Evolutionary conservation across 1,284 basidiomycete species (phyloP).

Genomic region (Moesziomyces sp.): DNA sequence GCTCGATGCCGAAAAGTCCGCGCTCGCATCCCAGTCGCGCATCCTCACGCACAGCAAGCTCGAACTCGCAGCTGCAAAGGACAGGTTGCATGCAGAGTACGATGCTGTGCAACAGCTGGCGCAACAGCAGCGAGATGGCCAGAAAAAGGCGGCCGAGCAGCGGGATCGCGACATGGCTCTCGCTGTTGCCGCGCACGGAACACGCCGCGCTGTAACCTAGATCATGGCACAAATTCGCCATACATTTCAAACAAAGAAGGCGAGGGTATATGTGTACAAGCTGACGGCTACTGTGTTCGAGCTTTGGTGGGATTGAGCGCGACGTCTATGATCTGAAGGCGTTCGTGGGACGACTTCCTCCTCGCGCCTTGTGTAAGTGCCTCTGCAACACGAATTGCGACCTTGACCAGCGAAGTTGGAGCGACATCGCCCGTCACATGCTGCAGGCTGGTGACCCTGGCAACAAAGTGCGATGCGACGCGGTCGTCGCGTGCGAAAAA

Average conservation of each 20-base stretch:
- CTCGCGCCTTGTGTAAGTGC: constrained; percentile 34
- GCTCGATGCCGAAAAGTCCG: constrained; percentile 37
- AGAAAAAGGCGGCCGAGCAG: constrained; percentile 20
- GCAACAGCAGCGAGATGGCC: constrained; percentile 1
- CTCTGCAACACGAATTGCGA: constrained; percentile 21
- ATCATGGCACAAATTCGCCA: no score
- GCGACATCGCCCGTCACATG: constrained; percentile 12
- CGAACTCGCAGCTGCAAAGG: constrained; percentile 8
- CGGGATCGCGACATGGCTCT: constrained; percentile 24
- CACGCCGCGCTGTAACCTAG: constrained; percentile 5
- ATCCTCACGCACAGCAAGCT: constrained; percentile 21
- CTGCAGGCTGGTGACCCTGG: constrained; percentile 18
- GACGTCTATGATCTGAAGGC: constrained; percentile 25
- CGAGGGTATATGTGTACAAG: no score
- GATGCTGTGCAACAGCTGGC: constrained; percentile 2
- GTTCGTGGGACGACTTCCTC: constrained; percentile 33
- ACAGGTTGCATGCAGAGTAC: constrained; percentile 10
- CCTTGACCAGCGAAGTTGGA: constrained; percentile 20
- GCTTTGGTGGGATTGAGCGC: constrained; percentile 6
- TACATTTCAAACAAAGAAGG: no score
- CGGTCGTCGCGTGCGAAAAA: constrained; percentile 61
- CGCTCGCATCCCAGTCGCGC: constrained; percentile 30
- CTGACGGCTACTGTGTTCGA: no score
- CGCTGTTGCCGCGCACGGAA: constrained; percentile 18
- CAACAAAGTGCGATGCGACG: constrained; percentile 35